phyloP scores from a whole-genome alignment of 768 basidiomycete genomes.

The Amanita rimosa region DNA sequence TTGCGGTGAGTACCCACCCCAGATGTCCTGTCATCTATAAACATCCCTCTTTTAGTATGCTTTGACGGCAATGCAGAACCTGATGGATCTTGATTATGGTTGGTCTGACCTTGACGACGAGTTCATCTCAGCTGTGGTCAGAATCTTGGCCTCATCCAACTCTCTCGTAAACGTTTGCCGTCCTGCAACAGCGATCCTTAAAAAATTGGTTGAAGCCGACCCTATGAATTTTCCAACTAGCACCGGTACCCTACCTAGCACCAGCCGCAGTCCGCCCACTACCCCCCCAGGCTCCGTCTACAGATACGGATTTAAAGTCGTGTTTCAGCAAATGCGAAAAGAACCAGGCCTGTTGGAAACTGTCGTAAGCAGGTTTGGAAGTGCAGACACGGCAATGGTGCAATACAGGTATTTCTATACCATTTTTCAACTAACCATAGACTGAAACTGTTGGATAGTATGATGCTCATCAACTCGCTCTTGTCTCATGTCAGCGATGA shows the following conservation, averaged over 20 bases:
- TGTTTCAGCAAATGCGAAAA: conserved; percentile 74
- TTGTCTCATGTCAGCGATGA: conserved; percentile 68
- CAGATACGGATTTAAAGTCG: conserved; percentile 73
- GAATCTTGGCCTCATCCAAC: conserved; percentile 62
- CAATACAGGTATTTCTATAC: conserved; percentile 56
- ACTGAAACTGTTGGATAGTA: conserved; percentile 27
- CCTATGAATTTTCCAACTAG: conserved; percentile 55
- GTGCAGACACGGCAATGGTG: conserved; percentile 78
- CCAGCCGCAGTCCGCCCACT: conserved; percentile 42
- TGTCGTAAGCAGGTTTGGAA: conserved; percentile 69
- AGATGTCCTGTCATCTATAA: not conserved
- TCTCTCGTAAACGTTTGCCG: conserved; percentile 85
- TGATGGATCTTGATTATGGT: conserved; percentile 81
- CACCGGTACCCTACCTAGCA: conserved; percentile 40
- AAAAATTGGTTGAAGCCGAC: conserved; percentile 83
- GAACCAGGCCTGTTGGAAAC: conserved; percentile 65
- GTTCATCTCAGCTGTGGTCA: conserved; percentile 72
- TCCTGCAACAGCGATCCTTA: conserved; percentile 83
- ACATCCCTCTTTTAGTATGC: conserved; percentile 47
- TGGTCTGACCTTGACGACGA: conserved; percentile 62
- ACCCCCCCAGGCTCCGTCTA: conserved; percentile 63
- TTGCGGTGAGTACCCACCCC: conserved; percentile 50
- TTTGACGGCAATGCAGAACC: conserved; percentile 73
- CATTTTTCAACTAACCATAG: conserved; percentile 1
- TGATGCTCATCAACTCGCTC: conserved; percentile 86